Base-by-base conservation (phyloP, 495 filamentous ascomycete genomes). In the Clavariopsis aquatica region DNA sequence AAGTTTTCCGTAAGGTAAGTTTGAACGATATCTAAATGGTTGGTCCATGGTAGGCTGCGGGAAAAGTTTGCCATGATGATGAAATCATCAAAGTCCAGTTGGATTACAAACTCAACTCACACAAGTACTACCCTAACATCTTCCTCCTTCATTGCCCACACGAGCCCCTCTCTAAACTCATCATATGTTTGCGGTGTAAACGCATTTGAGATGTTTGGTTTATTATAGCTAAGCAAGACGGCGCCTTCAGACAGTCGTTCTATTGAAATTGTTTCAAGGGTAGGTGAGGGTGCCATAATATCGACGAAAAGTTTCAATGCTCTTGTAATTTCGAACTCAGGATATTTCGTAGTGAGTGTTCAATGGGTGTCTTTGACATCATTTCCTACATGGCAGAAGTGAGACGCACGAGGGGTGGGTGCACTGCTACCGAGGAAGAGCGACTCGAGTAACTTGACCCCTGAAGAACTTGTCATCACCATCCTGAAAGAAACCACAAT, bases 81-180 rank as follows among this genome's bases (percentile, higher is more conserved):
- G n/a, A n/a, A n/a, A n/a, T n/a, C n/a, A n/a, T n/a, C n/a, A n/a
- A n/a, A n/a, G n/a, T n/a, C n/a, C n/a, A n/a, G n/a, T n/a, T n/a
- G n/a, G n/a, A n/a, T n/a, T n/a, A n/a, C n/a, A 45, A 19, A 10
- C 10, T 53, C 22, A 51, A 54, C 66, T 59, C 38, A 69, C 60
- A 60, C 23, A 7, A 60, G 61, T 4, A 69, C 41, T 13, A 61
- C 66, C 29, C 38, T 46, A 36, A 69, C 49, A 19, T n/a, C 61
- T 23, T 23, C 2, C 45, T 69, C 66, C 17, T 65, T 61, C 15
- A 47, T 55, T 20, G 66, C 66, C 66, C 66, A 69, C 13, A 60
- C 47, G 7, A 69, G 41, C 1, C 29, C 66, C 13, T 60, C 61
- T 27, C 66, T 45, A 3, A 65, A 31, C 20, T 69, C 61, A 55